Conservation (phyloP, 1,284 basidiomycete species). For the Porodaedalea pini region DNA sequence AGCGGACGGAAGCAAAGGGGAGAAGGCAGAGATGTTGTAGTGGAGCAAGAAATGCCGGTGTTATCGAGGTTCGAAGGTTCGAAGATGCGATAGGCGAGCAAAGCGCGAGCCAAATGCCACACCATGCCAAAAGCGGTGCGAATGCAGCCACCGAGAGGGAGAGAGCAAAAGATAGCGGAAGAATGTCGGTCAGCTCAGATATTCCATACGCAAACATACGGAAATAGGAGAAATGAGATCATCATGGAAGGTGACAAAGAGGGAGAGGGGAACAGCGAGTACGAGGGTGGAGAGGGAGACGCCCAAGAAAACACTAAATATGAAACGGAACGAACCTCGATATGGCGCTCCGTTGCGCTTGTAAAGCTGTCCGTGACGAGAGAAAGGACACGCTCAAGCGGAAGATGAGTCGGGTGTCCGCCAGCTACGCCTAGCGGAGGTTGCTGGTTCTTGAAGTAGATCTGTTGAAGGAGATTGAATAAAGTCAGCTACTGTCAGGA, state of each 20-base stretch:
- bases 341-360: slow-evolving; percentile 92
- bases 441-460: slow-evolving; percentile 93
- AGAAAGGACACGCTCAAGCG: slow-evolving; percentile 73
- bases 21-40: no score
- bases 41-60: neutral
- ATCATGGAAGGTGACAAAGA: neutral
- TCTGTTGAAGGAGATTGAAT: slow-evolving; percentile 50
- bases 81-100: no score
- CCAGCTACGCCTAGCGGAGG: slow-evolving; percentile 55
- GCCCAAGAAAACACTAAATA: neutral
- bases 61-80: neutral
- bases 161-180: slow-evolving; percentile 10
- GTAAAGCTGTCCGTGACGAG: slow-evolving; percentile 93
- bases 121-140: slow-evolving; percentile 11
- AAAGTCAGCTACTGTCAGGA: no score
- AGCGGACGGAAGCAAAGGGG: no score
- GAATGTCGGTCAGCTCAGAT: slow-evolving; percentile 16
- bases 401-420: slow-evolving; percentile 72
- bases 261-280: neutral
- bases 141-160: neutral
- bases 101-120: neutral
- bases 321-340: slow-evolving; percentile 63
- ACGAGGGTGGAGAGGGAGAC: neutral
- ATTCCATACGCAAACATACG: neutral
- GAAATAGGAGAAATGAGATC: slow-evolving; percentile 3